Evolutionary conservation across 2,329 filamentous ascomycete genomes (phyloP), one percentile per base, ranked within the genome.

Genomic region (Aspergillus intermedius): DNA sequence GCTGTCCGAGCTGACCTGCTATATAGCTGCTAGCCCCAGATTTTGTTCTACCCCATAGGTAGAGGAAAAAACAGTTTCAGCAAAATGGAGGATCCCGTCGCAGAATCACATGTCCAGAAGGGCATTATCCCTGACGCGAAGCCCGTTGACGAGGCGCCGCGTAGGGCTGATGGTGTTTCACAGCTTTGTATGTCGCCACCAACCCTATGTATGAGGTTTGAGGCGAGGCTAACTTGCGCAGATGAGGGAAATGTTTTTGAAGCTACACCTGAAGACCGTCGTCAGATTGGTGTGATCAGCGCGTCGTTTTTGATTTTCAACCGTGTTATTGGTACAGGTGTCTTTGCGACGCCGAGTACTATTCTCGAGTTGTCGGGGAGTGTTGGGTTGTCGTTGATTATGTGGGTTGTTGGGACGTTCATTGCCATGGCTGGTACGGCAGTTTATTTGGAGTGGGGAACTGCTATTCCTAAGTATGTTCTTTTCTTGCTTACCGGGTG

Each of bases 401-500:
- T 77, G 54, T 78, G 76, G 75, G 69, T 73, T 2, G 57, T 72
- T 5, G 75, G 76, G 4, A 74, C 71, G 10, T 15, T 74, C 3
- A 75, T 77, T 60, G 72, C 74, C 5, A 67, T 73, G 59, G 70
- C 73, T 52, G 67, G 70, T 53, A 72, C 63, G 7, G 64, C 61
- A 9, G 61, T 66, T 9, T 78, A 77, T 47, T 60, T 77, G 28
- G 75, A 78, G 64, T 76, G 73, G 60, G 75, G 75, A 34, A 75
- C 72, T 45, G 74, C 74, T 3, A 67, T 78, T 41, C 75, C 74
- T 6, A 67, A 58, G 67, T 70, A 66, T 41, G 57, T 52, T 9
- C 21, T 5, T n/a, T 19, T n/a, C 17, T 45, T 2, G 13, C 17
- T 19, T 19, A 19, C 17, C 17, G 17, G 17, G 17, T 19, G 17